A percentile compares a stretch with the other conserved stretches of the same genome.
Evolutionary conservation across 1,139 yeast genomes (phyloP).

Genomic region (Spencermartinsiella ligniputridi): DNA sequence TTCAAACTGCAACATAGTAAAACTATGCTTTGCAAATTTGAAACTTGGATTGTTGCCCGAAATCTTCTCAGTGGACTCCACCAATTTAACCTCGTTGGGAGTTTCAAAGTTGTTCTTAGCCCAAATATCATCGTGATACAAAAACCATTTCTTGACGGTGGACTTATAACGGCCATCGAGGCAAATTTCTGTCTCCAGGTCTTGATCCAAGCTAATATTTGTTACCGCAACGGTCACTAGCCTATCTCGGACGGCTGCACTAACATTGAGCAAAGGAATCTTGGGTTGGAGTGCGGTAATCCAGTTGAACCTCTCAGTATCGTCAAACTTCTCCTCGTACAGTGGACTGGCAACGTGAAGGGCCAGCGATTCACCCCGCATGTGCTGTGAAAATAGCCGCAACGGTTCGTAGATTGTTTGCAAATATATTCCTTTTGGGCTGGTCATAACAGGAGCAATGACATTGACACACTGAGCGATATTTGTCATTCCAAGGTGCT

Average conservation of each 20-base stretch:
- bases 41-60: background rate
- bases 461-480: slow-evolving; percentile 37
- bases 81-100: slow-evolving; percentile 7
- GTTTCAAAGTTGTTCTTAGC: slow-evolving; percentile 27
- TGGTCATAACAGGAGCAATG: slow-evolving; percentile 37
- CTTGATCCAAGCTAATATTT: slow-evolving; percentile 28
- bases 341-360: slow-evolving; percentile 30
- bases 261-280: slow-evolving; percentile 28
- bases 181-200: slow-evolving; percentile 23
- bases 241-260: slow-evolving; percentile 23
- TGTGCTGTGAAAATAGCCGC: slow-evolving; percentile 30
- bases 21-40: slow-evolving; percentile 1
- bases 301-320: slow-evolving; percentile 17
- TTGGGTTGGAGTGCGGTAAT: slow-evolving; percentile 21
- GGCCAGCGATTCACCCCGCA: slow-evolving; percentile 34
- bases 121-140: slow-evolving; percentile 31
- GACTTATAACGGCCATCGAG: slow-evolving; percentile 18
- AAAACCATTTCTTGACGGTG: slow-evolving; percentile 22
- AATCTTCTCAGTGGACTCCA: background rate
- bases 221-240: slow-evolving; percentile 30
- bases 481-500: slow-evolving; percentile 34
- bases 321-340: slow-evolving; percentile 28
- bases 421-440: slow-evolving; percentile 26
- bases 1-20: background rate
- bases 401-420: slow-evolving; percentile 35